Conservation (phyloP, 139 green algal genomes). For the Mesostigma viride region DNA sequence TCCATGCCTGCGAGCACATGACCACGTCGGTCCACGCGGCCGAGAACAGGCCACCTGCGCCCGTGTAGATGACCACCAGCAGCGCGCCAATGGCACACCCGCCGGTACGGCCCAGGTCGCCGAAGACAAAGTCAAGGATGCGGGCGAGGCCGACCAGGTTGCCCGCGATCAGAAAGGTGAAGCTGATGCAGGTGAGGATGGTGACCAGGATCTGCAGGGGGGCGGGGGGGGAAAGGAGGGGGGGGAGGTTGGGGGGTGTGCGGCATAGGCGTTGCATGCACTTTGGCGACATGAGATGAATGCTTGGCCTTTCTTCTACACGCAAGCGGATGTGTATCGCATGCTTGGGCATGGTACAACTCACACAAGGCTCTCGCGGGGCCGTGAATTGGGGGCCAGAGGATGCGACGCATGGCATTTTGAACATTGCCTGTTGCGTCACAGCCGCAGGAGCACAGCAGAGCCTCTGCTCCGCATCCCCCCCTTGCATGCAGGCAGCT, state of each 20-base stretch:
- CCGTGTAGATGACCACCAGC: slow-evolving; percentile 25
- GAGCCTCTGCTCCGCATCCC: too few relatives aligned
- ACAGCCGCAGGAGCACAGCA: too few relatives aligned
- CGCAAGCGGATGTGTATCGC: too few relatives aligned
- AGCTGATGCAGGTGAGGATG: slow-evolving; percentile 21
- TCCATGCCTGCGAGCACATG: slow-evolving; percentile 14
- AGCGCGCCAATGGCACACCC: slow-evolving; percentile 20
- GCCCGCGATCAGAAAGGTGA: slow-evolving; percentile 32
- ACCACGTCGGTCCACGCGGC: slow-evolving; percentile 28
- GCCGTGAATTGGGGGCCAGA: too few relatives aligned
- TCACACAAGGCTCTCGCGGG: too few relatives aligned
- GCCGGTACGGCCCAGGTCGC: neutral
- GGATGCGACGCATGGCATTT: too few relatives aligned
- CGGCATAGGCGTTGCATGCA: slow-evolving; percentile 26
- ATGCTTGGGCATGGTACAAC: too few relatives aligned
- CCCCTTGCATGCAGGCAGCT: too few relatives aligned
- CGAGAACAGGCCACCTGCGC: slow-evolving; percentile 30
- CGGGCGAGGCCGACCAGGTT: slow-evolving; percentile 36
- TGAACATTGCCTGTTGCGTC: too few relatives aligned
- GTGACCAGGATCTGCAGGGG: slow-evolving; percentile 33
- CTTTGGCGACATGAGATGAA: too few relatives aligned
- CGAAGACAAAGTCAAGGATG: slow-evolving; percentile 32
- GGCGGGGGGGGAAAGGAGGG: slow-evolving; percentile 25
- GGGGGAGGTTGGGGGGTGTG: too few relatives aligned
- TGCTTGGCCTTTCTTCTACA: too few relatives aligned